Evolutionary conservation across 2,329 filamentous ascomycete genomes (phyloP), one percentile per base, ranked within the genome.

Genomic region (Apiospora arundinis): DNA sequence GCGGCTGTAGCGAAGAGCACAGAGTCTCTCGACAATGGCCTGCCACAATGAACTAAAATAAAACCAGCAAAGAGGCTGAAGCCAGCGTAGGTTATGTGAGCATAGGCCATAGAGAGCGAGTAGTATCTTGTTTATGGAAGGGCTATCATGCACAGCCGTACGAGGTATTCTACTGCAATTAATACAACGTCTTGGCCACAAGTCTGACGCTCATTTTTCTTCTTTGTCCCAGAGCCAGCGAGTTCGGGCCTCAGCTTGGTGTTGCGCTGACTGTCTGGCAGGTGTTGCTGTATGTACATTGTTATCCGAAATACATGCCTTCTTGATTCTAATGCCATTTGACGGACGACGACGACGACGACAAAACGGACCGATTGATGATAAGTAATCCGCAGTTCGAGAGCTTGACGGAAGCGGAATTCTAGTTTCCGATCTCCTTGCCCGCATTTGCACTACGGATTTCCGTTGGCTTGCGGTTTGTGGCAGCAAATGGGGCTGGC

Each of bases 121-220:
- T 46, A 67, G 65, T 67, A 28, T 45, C n/a, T 28, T 25, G 14
- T 21, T 44, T n/a, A 18, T 21, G 12, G n/a, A 44, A 45, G n/a
- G 12, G n/a, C 65, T 28, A 45, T 32, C 14, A 32, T 46, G n/a
- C 65, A 45, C 40, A 45, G 40, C 40, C 21, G 12, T 37, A 46
- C 40, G 40, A 67, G 18, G 23, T 44, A 28, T 11, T 67, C 40
- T 25, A 46, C n/a, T 28, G 40, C n/a, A 44, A 45, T 45, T 46
- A 67, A 67, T 45, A 46, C 65, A 67, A 46, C 40, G 40, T 67
- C 56, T 40, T 63, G 56, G 32, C 56, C 28, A 40, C 56, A 40
- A n/a, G 56, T 32, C 56, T 18, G 40, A 18, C 16, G 56, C 56
- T 40, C 56, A n/a, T 16, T 16, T 45, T 16, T 45, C 9, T 63